These are phyloP conservation scores for Annulohypoxylon truncatum DNA, from an alignment of 2,329 filamentous ascomycete species.

Conservation along the genomic window DNA sequence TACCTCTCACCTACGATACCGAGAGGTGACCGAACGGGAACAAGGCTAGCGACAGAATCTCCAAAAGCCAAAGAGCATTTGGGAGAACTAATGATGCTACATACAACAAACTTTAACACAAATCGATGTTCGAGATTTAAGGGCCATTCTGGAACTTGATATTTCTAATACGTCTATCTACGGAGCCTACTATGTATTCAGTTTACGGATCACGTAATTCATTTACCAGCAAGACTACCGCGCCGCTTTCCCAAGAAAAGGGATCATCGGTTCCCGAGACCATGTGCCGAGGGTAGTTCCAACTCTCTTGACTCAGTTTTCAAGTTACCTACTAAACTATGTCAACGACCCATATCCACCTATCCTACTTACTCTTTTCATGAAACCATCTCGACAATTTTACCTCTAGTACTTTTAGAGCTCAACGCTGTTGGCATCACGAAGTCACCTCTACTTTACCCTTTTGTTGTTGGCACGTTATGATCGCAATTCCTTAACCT, in stretches of 20 bases:
- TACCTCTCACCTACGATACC: too few species aligned
- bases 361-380: neutral
- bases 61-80: neutral
- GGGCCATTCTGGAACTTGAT: neutral
- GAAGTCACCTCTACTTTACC: neutral
- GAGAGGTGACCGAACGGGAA: neutral
- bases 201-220: neutral
- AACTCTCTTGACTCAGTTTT: slow-evolving; percentile 27
- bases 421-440: neutral
- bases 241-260: neutral
- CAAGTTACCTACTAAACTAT: slow-evolving; percentile 1
- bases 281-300: slow-evolving; percentile 11
- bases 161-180: too few species aligned
- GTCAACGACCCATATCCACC: neutral
- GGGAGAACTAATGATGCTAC: neutral
- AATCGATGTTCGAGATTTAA: neutral
- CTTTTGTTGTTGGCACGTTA: too few species aligned
- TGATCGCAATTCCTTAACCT: neutral
- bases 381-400: neutral
- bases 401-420: neutral
- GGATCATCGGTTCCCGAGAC: neutral
- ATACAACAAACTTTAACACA: neutral
- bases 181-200: too few species aligned
- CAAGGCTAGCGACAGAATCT: neutral
- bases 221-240: neutral